Evolutionary conservation across 208 protist species (phyloP), one percentile per base, ranked within the genome.

Genomic region (Angomonas ambiguus): DNA sequence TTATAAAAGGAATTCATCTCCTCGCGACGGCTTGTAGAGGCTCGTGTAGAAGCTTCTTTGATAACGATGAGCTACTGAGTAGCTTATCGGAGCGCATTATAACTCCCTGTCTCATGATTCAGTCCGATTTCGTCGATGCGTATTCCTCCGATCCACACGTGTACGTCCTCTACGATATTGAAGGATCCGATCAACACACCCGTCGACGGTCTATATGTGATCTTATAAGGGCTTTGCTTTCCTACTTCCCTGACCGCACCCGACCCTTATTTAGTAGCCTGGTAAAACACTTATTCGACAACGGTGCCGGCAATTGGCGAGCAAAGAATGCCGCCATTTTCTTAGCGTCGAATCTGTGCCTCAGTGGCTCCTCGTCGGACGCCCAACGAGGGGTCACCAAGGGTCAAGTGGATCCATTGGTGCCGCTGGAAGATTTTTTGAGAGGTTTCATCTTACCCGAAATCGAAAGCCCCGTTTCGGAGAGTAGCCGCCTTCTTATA

Each of bases 141-240:
- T 99, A 96, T 69, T 82, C 92, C 55, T 73, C 94, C 32, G 91
- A 97, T n/a, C 72, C 87, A 16, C 93, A 99, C 70, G 95, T 96
- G 70, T 99, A 98, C 76, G 98, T 99, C 34, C 84, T 97, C 61
- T 76, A 82, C 8, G 97, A 99, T 74, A 94, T 99, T 62, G 97
- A 99, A 69, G 98, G 98, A 49, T 96, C 86, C 60, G 93, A 96
- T 71, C 81, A 91, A 59, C 91, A 98, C 66, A 97, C 91, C 8
- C 78, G 97, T 41, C 81, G 97, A 60, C 91, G 96, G 49, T 88
- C 92, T 6, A 85, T 94, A 0, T 85, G 77, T 5, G 94, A 98
- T 49, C 73, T 99, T 18, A 85, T 98, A 25, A 92, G 92, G 35
- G 80, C 81, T 11, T 68, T 98, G 13, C 76, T 97, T 25, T 66